A percentile compares a stretch with the other conserved stretches of the same genome.
phyloP scores from a whole-genome alignment of 1,284 basidiomycete species.

The Tylopilus sp. region DNA sequence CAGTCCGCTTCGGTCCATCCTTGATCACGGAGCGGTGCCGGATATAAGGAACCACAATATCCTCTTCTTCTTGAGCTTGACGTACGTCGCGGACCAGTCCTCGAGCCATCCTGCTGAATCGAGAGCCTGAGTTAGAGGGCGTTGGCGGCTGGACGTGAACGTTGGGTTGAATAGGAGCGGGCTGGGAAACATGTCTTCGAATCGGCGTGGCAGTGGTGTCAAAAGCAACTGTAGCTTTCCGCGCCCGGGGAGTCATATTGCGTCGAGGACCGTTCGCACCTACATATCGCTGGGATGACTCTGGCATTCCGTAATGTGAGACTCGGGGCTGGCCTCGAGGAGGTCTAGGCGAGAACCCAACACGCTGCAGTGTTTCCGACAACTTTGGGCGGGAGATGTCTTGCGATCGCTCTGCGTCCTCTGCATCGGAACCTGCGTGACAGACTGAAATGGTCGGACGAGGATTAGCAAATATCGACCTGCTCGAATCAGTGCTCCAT shows the following conservation, averaged over 20 bases:
- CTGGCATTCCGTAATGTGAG: constrained; percentile 17
- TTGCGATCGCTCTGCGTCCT: constrained; percentile 28
- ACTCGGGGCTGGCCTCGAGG: constrained; percentile 44
- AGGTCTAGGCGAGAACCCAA: constrained; percentile 67
- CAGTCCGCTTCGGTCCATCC: constrained; percentile 11
- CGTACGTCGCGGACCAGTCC: constrained; percentile 54
- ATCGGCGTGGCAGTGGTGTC: constrained; percentile 29
- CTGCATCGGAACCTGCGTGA: constrained; percentile 14
- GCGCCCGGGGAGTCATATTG: constrained; percentile 36
- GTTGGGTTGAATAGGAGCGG: constrained; percentile 39
- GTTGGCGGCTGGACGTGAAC: constrained; percentile 56
- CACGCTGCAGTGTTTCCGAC: constrained; percentile 59
- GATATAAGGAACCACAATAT: background rate
- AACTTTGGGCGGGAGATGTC: constrained; percentile 52
- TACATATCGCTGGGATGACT: constrained; percentile 12
- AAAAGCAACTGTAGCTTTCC: constrained; percentile 34
- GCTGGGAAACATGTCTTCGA: constrained; percentile 29
- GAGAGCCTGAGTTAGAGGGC: constrained; percentile 48
- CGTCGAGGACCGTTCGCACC: constrained; percentile 22
- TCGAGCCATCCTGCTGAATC: constrained; percentile 56
- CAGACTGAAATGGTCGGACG: constrained; percentile 13
- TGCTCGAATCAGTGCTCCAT: constrained; percentile 43
- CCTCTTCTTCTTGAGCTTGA: constrained; percentile 34
- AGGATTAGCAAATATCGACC: background rate
- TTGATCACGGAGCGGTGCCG: constrained; percentile 9